These are phyloP conservation scores for Phytophthora macrochlamydospora DNA, from an alignment of 352 stramenopile genomes.

Conservation along the genomic window DNA sequence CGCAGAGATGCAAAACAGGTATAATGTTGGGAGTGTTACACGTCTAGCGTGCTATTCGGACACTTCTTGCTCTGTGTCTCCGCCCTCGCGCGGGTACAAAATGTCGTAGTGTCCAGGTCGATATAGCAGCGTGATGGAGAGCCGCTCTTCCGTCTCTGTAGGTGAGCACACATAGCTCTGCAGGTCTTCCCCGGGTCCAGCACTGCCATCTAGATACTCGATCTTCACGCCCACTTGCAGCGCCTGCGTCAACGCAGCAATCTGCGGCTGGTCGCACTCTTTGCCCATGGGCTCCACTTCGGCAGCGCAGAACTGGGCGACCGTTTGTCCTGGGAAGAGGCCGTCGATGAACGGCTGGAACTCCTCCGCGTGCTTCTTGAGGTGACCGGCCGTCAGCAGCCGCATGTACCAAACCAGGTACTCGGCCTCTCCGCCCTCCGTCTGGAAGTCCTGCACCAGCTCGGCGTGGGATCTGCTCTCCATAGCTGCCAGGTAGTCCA, in stretches of 20 bases:
- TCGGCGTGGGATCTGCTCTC: constrained; percentile 72
- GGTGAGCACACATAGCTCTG: constrained; percentile 72
- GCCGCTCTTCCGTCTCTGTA: constrained; percentile 18
- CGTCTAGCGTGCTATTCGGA: constrained; percentile 6
- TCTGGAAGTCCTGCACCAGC: constrained; percentile 84
- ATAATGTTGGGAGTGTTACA: neutral
- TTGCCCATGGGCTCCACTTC: constrained; percentile 93
- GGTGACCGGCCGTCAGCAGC: constrained; percentile 78
- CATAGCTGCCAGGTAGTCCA: constrained; percentile 88
- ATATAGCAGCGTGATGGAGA: constrained; percentile 89
- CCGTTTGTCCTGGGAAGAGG: constrained; percentile 72
- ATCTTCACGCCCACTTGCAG: constrained; percentile 90
- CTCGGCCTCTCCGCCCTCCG: constrained; percentile 83
- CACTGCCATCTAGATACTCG: constrained; percentile 93
- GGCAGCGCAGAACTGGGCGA: constrained; percentile 85
- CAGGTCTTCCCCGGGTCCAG: constrained; percentile 44
- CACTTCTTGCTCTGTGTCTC: constrained; percentile 7
- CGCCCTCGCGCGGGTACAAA: constrained; percentile 71
- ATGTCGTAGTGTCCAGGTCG: constrained; percentile 96
- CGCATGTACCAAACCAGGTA: constrained; percentile 92
- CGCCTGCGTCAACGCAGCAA: constrained; percentile 92
- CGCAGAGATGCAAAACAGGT: constrained; percentile 15
- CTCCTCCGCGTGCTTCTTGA: constrained; percentile 88
- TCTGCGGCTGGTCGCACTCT: constrained; percentile 94
- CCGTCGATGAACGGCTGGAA: constrained; percentile 93